Conservation (phyloP, 192 early-diverging fungal genomes). For the Mortierella claussenii region DNA sequence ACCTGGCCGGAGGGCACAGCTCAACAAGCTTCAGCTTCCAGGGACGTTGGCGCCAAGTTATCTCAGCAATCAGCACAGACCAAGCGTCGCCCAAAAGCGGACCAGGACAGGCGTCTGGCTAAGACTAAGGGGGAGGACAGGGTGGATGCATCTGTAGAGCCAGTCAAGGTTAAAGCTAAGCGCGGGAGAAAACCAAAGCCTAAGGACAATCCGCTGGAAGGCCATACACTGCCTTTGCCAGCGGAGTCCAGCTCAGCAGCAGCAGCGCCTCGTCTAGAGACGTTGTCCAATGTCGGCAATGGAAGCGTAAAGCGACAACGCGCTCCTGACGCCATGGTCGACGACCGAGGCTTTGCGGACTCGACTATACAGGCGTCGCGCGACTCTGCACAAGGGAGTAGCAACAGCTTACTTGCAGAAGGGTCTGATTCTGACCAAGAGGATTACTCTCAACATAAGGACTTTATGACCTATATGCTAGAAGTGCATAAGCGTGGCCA, state of each 20-base stretch:
- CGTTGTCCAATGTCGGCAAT: slow-evolving; percentile 1
- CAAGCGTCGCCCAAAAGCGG: slow-evolving; percentile 39
- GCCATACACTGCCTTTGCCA: not conserved
- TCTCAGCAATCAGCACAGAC: slow-evolving; percentile 1
- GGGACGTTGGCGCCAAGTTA: slow-evolving; percentile 3
- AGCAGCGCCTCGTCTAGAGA: not conserved
- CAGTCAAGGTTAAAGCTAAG: slow-evolving; percentile 32
- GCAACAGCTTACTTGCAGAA: not conserved
- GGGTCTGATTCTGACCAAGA: slow-evolving; percentile 27
- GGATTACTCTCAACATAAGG: slow-evolving; percentile 38
- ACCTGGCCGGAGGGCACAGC: slow-evolving; percentile 15
- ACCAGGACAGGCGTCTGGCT: slow-evolving; percentile 16
- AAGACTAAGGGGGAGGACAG: slow-evolving; percentile 34
- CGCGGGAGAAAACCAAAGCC: slow-evolving; percentile 44
- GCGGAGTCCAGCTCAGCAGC: not conserved
- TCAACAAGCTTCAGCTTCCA: not conserved
- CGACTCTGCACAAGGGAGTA: not conserved
- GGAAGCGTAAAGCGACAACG: slow-evolving; percentile 23
- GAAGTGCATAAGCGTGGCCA: slow-evolving; percentile 48
- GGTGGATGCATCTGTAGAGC: slow-evolving; percentile 14
- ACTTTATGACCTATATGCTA: slow-evolving; percentile 45
- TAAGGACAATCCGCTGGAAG: slow-evolving; percentile 33
- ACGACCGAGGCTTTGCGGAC: not conserved
- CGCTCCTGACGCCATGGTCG: slow-evolving; percentile 1
- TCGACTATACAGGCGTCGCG: not conserved